Conservation (phyloP, 805 yeast genomes). For the Saturnispora hagleri region DNA sequence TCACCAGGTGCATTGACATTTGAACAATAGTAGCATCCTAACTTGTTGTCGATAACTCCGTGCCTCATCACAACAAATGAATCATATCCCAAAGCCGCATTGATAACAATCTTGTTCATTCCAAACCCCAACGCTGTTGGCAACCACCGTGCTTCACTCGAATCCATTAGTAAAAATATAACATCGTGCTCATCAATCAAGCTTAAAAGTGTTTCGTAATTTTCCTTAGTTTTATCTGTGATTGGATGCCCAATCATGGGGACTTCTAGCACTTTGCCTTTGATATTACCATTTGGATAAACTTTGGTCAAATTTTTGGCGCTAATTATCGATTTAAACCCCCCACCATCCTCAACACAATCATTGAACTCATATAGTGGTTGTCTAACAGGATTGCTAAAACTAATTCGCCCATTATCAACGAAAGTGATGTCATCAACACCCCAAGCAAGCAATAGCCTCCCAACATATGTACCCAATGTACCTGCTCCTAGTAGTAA, state of each 20-base stretch:
- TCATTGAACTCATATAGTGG: slow-evolving; percentile 79
- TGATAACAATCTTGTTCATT: slow-evolving; percentile 63
- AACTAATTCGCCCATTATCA: slow-evolving; percentile 82
- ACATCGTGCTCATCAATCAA: slow-evolving; percentile 65
- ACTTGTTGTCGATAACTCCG: slow-evolving; percentile 37
- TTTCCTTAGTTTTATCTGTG: slow-evolving; percentile 39
- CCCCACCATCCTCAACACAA: slow-evolving; percentile 58
- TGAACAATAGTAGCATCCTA: slow-evolving; percentile 94
- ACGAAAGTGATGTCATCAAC: slow-evolving; percentile 77
- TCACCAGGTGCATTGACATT: slow-evolving; percentile 93
- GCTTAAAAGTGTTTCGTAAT: slow-evolving; percentile 42
- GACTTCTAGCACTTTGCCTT: slow-evolving; percentile 60
- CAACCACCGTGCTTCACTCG: slow-evolving; percentile 95
- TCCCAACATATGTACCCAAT: slow-evolving; percentile 81
- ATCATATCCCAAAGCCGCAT: slow-evolving; percentile 94
- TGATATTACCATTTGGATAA: slow-evolving; percentile 65
- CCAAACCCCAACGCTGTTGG: slow-evolving; percentile 78
- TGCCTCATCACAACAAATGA: slow-evolving; percentile 91
- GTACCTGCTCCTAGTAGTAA: slow-evolving; percentile 94
- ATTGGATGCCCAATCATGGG: slow-evolving; percentile 97
- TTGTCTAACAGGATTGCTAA: slow-evolving; percentile 93
- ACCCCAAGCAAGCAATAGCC: slow-evolving; percentile 93
- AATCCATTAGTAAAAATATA: slow-evolving; percentile 78
- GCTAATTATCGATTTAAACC: slow-evolving; percentile 69
- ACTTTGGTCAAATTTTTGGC: slow-evolving; percentile 62